A percentile compares a stretch with the other conserved stretches of the same genome.
Evolutionary conservation across 495 filamentous ascomycete genomes (phyloP).

Genomic region (Xylaria cubensis): DNA sequence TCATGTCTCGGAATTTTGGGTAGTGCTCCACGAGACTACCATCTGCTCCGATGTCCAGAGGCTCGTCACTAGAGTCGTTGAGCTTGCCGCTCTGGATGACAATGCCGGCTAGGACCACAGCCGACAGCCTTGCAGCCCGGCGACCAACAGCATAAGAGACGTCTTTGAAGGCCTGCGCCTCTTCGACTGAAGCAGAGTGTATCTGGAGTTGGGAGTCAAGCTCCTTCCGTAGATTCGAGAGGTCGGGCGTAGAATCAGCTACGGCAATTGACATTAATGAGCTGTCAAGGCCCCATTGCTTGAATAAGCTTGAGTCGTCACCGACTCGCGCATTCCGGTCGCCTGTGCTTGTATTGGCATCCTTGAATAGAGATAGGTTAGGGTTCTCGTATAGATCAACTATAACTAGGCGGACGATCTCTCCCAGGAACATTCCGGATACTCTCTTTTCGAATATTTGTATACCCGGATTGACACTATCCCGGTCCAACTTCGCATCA

Average conservation of each 20-base stretch:
- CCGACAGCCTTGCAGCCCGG: conserved; percentile 87
- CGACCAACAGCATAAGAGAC: conserved; percentile 84
- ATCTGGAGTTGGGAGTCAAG: conserved; percentile 78
- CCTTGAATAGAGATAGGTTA: conserved; percentile 68
- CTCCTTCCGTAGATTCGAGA: conserved; percentile 71
- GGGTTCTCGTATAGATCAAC: conserved; percentile 69
- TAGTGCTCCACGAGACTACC: conserved; percentile 92
- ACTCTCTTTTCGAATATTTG: conserved; percentile 99
- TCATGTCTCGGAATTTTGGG: conserved; percentile 80
- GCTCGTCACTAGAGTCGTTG: conserved; percentile 57
- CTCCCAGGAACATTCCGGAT: conserved; percentile 97
- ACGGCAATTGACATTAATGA: conserved; percentile 82
- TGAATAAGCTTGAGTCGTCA: conserved; percentile 69
- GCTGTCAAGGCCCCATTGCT: conserved; percentile 89
- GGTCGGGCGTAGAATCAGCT: conserved; percentile 70
- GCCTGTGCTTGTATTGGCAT: conserved; percentile 67
- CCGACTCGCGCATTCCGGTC: conserved; percentile 70
- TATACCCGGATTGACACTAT: conserved; percentile 88
- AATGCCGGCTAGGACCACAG: conserved; percentile 83
- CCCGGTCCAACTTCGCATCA: conserved; percentile 77
- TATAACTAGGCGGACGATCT: conserved; percentile 83
- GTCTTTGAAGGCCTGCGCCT: conserved; percentile 81
- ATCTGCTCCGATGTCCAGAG: conserved; percentile 89
- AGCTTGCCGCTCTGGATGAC: conserved; percentile 77
- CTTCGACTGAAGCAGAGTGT: conserved; percentile 70